Evolutionary conservation across 306 rosid genomes (phyloP), one percentile per base, ranked within the genome.

Genomic region (Rubus idaeus): DNA sequence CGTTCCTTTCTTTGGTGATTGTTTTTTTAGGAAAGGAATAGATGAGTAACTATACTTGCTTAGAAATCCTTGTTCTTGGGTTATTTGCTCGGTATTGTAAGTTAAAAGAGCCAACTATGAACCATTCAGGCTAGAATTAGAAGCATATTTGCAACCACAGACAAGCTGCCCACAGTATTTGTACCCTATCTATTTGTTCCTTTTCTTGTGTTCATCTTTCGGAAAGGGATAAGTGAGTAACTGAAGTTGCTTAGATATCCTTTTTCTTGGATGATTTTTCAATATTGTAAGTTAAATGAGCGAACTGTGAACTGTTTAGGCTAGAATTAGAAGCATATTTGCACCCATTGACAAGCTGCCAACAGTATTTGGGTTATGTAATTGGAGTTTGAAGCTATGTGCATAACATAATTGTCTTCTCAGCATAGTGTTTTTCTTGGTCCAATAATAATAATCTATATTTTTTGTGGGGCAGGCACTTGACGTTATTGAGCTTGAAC

Each of bases 401-500:
- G 68, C 53, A 67, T 37, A 13, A 2, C 7, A 49, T 67, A n/a
- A 42, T 79, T 65, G 68, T 20, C 45, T 73, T 17, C 3, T 21
- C 47, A 52, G 49, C 8, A 6, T 47, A 4, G 13, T 73, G 12
- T 52, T 55, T 64, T 37, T 16, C 45, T 20, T 18, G 61, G 45
- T 3, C 49, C 67, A 11, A 41, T 51, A 42, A 8, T 23, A 56
- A 37, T 39, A 26, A 55, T 55, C 8, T 50, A 30, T 52, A 4
- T 46, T 42, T 63, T 47, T 81, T 70, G 55, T 45, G 18, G 53
- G 49, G 37, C 60, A 90, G 96, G 96, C 89, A 56, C 89, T 90
- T 12, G 91, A 90, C 39, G 87, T 80, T 76, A 82, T 88, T 77
- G 91, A 90, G 72, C 82, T 83, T 75, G 89, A 86, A 73, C 92